Percentiles rank a stretch among this genome's conserved stretches.
These are phyloP conservation scores for Actinidia polygama DNA, from an alignment of 179 eudicot genomes.

Conservation along the genomic window DNA sequence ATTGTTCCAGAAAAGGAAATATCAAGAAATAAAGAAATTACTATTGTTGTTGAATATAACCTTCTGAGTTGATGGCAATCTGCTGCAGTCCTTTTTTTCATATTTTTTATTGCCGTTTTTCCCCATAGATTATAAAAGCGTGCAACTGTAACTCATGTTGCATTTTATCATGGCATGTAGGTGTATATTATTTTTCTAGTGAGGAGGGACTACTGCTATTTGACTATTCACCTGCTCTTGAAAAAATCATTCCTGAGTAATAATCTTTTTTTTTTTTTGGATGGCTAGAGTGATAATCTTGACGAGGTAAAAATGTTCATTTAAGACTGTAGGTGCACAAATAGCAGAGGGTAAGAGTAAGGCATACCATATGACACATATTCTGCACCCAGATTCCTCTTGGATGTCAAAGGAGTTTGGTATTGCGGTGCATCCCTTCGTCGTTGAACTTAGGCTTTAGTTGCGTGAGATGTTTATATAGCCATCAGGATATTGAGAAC, in stretches of 20 bases:
- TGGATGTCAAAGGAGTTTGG: not conserved
- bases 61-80: not conserved
- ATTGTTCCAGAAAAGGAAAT: not conserved
- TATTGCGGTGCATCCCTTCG: no score
- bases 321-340: not conserved
- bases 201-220: not conserved
- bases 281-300: not conserved
- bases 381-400: not conserved
- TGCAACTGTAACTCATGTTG: not conserved
- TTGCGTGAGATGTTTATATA: no score
- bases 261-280: no score
- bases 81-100: not conserved
- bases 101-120: no score
- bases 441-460: no score
- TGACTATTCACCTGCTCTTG: not conserved
- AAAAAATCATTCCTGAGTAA: not conserved
- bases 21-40: not conserved
- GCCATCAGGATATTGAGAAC: no score
- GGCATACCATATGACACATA: not conserved
- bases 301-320: not conserved
- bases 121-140: not conserved
- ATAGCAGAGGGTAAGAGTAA: not conserved
- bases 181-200: not conserved
- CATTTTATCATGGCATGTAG: not conserved
- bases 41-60: not conserved